Evolutionary conservation across 2,329 filamentous ascomycete genomes (phyloP).

Genomic region (Neobulgaria alba): DNA sequence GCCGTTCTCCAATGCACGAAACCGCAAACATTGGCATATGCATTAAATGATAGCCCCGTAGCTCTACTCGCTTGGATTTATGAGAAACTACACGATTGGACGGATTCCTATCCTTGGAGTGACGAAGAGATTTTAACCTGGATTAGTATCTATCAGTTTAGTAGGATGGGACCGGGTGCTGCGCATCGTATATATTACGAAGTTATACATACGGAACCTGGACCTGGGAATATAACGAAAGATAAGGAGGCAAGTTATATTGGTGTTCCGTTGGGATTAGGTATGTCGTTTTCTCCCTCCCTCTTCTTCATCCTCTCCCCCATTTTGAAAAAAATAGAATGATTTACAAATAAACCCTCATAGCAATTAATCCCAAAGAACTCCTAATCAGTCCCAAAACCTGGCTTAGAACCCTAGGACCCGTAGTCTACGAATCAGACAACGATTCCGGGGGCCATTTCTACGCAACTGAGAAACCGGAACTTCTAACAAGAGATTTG

Average conservation of each 20-base stretch:
- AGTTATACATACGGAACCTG: conserved; percentile 34
- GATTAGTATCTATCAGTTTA: conserved; percentile 67
- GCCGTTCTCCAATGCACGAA: conserved; percentile 53
- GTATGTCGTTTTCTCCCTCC: conserved; percentile 5
- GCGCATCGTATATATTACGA: conserved; percentile 68
- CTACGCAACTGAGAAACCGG: conserved; percentile 49
- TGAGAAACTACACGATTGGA: conserved; percentile 74
- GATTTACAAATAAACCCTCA: neutral
- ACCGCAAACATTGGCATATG: conserved; percentile 65
- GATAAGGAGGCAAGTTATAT: conserved; percentile 20
- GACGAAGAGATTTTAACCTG: conserved; percentile 70
- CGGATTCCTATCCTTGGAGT: conserved; percentile 62
- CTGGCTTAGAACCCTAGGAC: conserved; percentile 51
- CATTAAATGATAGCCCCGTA: conserved; percentile 59
- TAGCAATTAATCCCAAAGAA: conserved; percentile 49
- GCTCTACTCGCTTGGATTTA: conserved; percentile 70
- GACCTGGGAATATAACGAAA: conserved; percentile 20
- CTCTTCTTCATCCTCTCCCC: neutral
- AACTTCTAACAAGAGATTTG: conserved; percentile 44
- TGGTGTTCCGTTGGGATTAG: conserved; percentile 39
- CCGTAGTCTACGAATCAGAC: conserved; percentile 46
- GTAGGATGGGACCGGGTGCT: conserved; percentile 58
- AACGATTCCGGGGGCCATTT: conserved; percentile 43
- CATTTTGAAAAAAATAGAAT: neutral
- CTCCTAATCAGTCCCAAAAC: conserved; percentile 42